Base-by-base conservation (phyloP, 148 eudicot genomes). In the Spergularia marina region DNA sequence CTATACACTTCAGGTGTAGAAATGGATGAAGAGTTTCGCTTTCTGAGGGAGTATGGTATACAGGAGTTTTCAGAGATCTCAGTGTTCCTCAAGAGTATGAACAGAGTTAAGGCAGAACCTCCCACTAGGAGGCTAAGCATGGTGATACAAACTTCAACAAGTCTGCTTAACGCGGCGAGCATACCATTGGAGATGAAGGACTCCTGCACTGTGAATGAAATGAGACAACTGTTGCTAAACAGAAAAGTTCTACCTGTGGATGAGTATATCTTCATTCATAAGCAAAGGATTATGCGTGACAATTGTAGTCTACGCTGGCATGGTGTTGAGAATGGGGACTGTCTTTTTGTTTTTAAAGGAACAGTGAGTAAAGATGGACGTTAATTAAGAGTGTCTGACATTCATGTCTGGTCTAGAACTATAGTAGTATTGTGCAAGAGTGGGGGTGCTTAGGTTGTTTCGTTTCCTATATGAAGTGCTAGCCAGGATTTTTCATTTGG, bases 261-360 rank as follows among this genome's bases (percentile, higher is more conserved):
- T 79, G 97, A 94, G 41, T 94, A 94, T 54, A 90, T 94, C 62
- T 89, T 94, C 52, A 90, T 94, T 44, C 98, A 94, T 58, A 94
- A 90, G 53, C 98, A 92, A n/a, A 86, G 98, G 85, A 87, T 94
- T 62, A 94, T 94, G 98, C 79, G 86, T 20, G 94, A 87, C 41
- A 83, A 76, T 70, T 87, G 89, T 73, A 91, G 86, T 78, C 86
- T 94, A 21, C 86, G 96, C 15, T 87, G 91, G 97, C 96, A 92
- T 68, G 94, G 96, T 8, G 97, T 81, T 68, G 80, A 77, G 53
- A 72, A 72, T 53, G 80, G 80, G 34, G 83, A 81, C 52, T 81
- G 67, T 69, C 79, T 91, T 13, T 89, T 86, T 76, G 88, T 94
- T 10, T 91, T 91, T 18, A 94, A 82, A 72, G 97, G 97, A 23